Conservation (phyloP, 2,329 filamentous ascomycete genomes). For the Fusarium duplospermum region DNA sequence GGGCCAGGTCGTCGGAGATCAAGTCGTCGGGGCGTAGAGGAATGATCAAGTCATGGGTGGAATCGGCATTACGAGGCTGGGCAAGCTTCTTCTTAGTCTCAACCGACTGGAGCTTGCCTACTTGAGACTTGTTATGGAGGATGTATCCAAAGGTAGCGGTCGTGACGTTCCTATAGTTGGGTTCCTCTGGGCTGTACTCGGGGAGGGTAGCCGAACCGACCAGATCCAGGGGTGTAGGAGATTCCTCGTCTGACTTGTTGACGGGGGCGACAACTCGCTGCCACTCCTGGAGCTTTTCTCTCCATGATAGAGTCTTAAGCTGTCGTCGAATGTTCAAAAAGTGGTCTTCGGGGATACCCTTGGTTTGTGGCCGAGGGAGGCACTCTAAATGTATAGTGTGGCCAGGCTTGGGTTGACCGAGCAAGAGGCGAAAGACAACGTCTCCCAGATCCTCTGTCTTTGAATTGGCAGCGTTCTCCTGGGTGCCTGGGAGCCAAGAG, state of each 20-base stretch:
- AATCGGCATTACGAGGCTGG: not conserved
- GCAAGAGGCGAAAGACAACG: slow-evolving; percentile 59
- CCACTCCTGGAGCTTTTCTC: slow-evolving; percentile 49
- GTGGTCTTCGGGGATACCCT: slow-evolving; percentile 4
- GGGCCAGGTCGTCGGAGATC: slow-evolving; percentile 64
- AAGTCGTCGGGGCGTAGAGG: not conserved
- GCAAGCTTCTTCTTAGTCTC: not conserved
- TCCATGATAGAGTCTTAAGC: slow-evolving; percentile 50
- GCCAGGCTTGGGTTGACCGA: slow-evolving; percentile 38
- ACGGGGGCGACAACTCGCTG: slow-evolving; percentile 43
- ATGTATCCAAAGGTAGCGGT: slow-evolving; percentile 64
- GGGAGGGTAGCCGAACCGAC: slow-evolving; percentile 4
- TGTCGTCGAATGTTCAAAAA: slow-evolving; percentile 47
- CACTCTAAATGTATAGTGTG: slow-evolving; percentile 31
- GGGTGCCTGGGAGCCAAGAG: slow-evolving; percentile 56
- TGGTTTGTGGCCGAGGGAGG: slow-evolving; percentile 20
- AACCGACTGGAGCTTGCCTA: not conserved
- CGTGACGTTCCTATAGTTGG: slow-evolving; percentile 39
- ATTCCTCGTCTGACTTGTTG: not conserved
- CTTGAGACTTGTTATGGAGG: slow-evolving; percentile 49
- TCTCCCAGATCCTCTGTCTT: slow-evolving; percentile 56
- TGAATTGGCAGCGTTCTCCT: slow-evolving; percentile 17
- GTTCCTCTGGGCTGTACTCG: not conserved
- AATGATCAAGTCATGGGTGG: not conserved
- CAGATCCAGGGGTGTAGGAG: slow-evolving; percentile 3